These are phyloP conservation scores for Neltuma alba DNA, from an alignment of 306 rosid species.

Conservation along the genomic window DNA sequence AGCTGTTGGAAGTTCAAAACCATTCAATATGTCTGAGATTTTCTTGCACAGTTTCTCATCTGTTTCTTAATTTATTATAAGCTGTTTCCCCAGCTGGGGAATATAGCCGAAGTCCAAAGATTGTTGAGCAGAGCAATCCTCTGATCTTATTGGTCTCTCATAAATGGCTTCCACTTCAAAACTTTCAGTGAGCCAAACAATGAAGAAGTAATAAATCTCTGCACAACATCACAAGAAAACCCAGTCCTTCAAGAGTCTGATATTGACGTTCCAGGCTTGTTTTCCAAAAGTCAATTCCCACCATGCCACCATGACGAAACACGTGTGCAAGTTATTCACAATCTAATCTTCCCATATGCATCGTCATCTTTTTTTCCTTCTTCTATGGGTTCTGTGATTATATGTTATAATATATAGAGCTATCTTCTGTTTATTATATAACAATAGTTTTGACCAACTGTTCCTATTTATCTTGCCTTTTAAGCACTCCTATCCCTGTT, in stretches of 20 bases:
- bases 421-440: constrained; percentile 42
- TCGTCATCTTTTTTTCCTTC: constrained; percentile 14
- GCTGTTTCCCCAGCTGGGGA: constrained; percentile 27
- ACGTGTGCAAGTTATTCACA: constrained; percentile 52
- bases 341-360: constrained; percentile 21
- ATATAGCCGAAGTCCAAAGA: constrained; percentile 28
- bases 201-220: constrained; percentile 18
- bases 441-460: constrained; percentile 50
- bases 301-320: constrained; percentile 40
- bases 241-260: constrained; percentile 28
- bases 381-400: constrained; percentile 4
- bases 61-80: not conserved
- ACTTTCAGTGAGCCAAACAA: constrained; percentile 33
- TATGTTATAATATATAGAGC: constrained; percentile 4
- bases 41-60: not conserved
- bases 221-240: constrained; percentile 21
- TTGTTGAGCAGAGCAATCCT: constrained; percentile 29
- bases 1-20: not conserved
- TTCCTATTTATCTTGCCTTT: constrained; percentile 46
- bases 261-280: constrained; percentile 40
- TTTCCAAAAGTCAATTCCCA: constrained; percentile 50
- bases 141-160: constrained; percentile 37
- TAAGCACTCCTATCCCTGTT: constrained; percentile 45
- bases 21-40: not conserved
- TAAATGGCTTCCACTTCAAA: constrained; percentile 4